Evolutionary conservation across 2,329 filamentous ascomycete genomes (phyloP).

Genomic region (Xylariaceae sp.): DNA sequence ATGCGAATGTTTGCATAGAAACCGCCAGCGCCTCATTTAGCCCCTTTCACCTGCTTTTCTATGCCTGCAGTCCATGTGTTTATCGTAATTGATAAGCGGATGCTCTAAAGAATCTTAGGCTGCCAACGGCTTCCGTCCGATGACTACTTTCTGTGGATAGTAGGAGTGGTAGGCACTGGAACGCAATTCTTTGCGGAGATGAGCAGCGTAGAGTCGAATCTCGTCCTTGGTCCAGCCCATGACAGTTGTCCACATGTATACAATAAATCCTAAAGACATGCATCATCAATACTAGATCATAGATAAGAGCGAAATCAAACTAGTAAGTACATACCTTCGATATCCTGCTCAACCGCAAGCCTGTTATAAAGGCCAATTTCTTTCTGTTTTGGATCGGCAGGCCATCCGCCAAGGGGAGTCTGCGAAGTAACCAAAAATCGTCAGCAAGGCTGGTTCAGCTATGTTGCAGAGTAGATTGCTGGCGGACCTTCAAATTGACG

Average conservation of each 20-base stretch:
- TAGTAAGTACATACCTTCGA: conserved; percentile 28
- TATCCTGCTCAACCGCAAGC: conserved; percentile 30
- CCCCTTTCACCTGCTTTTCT: too few relatives aligned
- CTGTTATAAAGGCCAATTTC: conserved; percentile 36
- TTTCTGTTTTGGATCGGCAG: conserved; percentile 33
- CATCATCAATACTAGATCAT: not conserved
- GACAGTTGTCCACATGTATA: conserved; percentile 26
- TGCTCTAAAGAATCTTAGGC: too few relatives aligned
- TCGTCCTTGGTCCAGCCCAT: conserved; percentile 27
- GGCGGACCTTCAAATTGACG: conserved; percentile 22
- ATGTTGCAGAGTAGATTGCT: not conserved
- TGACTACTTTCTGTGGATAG: conserved; percentile 23
- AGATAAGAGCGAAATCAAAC: not conserved
- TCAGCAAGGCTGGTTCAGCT: not conserved
- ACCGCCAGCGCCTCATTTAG: too few relatives aligned
- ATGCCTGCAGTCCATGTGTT: too few relatives aligned
- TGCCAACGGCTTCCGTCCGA: conserved; percentile 31
- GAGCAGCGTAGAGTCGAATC: conserved; percentile 27
- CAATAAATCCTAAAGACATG: conserved; percentile 21
- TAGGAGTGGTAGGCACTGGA: conserved; percentile 23
- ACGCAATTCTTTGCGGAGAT: conserved; percentile 27
- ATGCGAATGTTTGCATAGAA: too few relatives aligned
- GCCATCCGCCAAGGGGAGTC: conserved; percentile 39
- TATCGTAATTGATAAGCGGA: too few relatives aligned
- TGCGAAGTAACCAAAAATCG: conserved; percentile 12